Percentiles rank a stretch among this genome's conserved stretches.
Evolutionary conservation across 176 grass and related monocot genomes (phyloP).

Genomic region (Triticum monococcum): DNA sequence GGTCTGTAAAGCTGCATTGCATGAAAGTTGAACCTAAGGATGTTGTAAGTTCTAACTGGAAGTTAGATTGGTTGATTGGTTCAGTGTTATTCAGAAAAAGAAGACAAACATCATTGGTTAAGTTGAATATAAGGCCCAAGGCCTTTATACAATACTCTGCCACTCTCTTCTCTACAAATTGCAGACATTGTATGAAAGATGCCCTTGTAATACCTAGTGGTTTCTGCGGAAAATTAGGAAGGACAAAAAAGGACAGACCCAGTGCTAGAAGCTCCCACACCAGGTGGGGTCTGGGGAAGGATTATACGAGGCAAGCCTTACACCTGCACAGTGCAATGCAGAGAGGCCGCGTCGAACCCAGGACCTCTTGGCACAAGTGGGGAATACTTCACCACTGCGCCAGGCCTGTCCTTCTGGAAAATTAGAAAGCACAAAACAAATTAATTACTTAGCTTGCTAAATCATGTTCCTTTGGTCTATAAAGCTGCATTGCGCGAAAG

Average conservation of each 20-base stretch:
- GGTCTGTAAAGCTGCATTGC: not conserved
- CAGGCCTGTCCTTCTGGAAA: too few species aligned
- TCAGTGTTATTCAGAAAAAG: not conserved
- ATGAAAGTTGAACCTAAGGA: not conserved
- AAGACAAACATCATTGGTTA: too few species aligned
- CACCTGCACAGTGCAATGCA: too few species aligned
- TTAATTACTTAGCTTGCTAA: not conserved
- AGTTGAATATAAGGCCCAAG: slow-evolving; percentile 33
- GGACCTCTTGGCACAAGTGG: too few species aligned
- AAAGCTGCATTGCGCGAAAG: not conserved
- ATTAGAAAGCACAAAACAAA: too few species aligned
- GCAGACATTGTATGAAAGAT: slow-evolving; percentile 76
- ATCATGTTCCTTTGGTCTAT: not conserved
- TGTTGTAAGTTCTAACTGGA: not conserved
- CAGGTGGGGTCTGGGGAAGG: too few species aligned
- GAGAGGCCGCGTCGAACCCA: too few species aligned
- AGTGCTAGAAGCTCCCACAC: too few species aligned
- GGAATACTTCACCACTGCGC: too few species aligned
- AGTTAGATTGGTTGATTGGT: not conserved
- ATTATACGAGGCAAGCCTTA: too few species aligned
- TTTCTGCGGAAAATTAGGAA: slow-evolving; percentile 54
- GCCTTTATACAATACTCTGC: slow-evolving; percentile 83
- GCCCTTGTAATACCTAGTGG: slow-evolving; percentile 75
- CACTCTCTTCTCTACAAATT: slow-evolving; percentile 87
- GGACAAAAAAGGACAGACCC: not conserved